phyloP scores from a whole-genome alignment of 768 basidiomycete species.

The Tulasnella sp. region DNA sequence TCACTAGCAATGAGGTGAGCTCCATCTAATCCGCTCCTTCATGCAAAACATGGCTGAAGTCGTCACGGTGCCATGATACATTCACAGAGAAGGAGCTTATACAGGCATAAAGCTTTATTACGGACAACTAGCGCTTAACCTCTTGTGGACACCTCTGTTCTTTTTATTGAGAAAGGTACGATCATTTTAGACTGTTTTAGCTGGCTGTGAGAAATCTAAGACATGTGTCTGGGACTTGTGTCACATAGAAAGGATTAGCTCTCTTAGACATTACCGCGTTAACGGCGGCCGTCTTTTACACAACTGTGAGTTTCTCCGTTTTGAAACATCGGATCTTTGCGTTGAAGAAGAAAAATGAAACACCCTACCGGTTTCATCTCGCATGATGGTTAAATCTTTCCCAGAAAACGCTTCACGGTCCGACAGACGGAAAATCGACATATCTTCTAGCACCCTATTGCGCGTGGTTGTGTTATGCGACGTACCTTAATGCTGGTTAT shows the following conservation, averaged over 20 bases:
- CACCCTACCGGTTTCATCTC: background rate
- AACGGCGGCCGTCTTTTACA: constrained; percentile 27
- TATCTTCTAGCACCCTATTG: constrained; percentile 45
- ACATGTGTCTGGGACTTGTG: background rate
- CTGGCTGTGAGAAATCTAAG: background rate
- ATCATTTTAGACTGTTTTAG: background rate
- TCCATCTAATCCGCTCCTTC: background rate
- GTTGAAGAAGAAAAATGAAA: too few species aligned
- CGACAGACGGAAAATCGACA: constrained; percentile 36
- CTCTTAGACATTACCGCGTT: constrained; percentile 42
- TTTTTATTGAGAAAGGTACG: constrained; percentile 38
- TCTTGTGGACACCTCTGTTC: constrained; percentile 52
- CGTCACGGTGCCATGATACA: background rate
- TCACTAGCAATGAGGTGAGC: constrained; percentile 33
- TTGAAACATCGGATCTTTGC: too few species aligned
- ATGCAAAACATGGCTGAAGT: background rate
- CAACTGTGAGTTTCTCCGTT: background rate
- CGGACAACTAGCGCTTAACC: constrained; percentile 44
- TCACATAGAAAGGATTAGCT: constrained; percentile 38
- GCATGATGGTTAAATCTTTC: background rate
- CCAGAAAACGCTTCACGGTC: constrained; percentile 38
- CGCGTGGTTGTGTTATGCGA: constrained; percentile 50
- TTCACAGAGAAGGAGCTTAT: constrained; percentile 31
- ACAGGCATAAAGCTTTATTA: constrained; percentile 46
- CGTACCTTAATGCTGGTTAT: constrained; percentile 54